Conservation (phyloP, 257 asterid species). For the Solanum bulbocastanum region DNA sequence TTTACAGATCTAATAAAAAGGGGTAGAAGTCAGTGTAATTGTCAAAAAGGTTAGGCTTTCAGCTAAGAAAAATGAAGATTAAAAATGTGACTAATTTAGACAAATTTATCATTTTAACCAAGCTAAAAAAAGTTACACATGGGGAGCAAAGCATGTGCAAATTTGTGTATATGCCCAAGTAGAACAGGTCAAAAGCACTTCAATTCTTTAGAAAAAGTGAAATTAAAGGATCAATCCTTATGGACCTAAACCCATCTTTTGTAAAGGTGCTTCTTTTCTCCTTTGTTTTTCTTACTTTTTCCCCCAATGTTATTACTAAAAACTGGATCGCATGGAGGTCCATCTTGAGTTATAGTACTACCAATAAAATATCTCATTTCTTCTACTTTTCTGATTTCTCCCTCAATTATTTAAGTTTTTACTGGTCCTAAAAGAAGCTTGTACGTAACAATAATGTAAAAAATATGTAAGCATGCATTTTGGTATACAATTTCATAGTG, state of each 20-base stretch:
- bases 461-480: not conserved
- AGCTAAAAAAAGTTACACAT: not conserved
- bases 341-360: not conserved
- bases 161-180: not conserved
- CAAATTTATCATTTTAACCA: not conserved
- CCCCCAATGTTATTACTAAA: not conserved
- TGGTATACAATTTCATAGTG: not conserved
- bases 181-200: not conserved
- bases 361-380: not conserved
- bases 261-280: not conserved
- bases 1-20: not conserved
- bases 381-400: not conserved
- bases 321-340: not conserved
- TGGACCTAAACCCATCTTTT: not conserved
- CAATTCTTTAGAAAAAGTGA: not conserved
- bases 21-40: not conserved
- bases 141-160: slow-evolving; percentile 3
- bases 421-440: not conserved
- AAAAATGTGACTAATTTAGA: not conserved
- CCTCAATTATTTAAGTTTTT: not conserved
- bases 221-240: not conserved
- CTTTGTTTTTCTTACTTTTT: not conserved
- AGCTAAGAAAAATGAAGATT: not conserved
- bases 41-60: not conserved
- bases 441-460: not conserved